Base-by-base conservation (phyloP, 306 rosid genomes). In the Senna tora region DNA sequence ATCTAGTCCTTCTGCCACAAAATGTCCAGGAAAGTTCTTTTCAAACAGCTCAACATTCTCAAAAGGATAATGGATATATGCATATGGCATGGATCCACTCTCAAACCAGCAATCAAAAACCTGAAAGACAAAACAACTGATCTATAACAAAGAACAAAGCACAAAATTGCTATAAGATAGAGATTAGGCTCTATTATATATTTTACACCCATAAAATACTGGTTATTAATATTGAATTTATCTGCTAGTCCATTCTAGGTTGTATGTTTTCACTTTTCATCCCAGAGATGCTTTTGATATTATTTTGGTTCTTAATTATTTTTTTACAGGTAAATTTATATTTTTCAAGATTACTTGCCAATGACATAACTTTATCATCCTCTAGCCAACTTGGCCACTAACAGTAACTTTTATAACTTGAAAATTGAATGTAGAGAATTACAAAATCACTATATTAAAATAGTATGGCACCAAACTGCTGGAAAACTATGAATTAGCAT, bases 91-190 rank as follows among this genome's bases (percentile, higher is more conserved):
- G 69, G 97, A 89, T 77, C 99, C 99, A 82, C 99, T 94, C 82
- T 94, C 97, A 57, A 94, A 94, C 99, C 97, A 94, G 78, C 99
- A 94, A 81, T 94, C 99, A 84, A 94, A 94, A 64, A 94, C 97
- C 97, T 94, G 90, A 69, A 87, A 79, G 42, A 66, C 38, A 34
- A 73, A 82, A 30, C 22, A 71, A 76, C 9, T 15, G 0, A 58
- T 71, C 41, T 25, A 69, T 71, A 47, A 60, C 38, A 65, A 65
- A 73, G 65, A 62, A 65, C 47, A 25, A 14, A 71, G 57, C 17
- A 65, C 34, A 17, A 28, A 25, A 62, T 39, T 0, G 6, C 5
- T 10, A 67, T 5, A 49, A 41, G 12, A 28, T 16, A 49, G 41
- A 13, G 45, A 64, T 67, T 41, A 46, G 49, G 71, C 47, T 19